A percentile compares a stretch with the other conserved stretches of the same genome.
Evolutionary conservation across 495 filamentous ascomycete species (phyloP).

Genomic region (Letharia columbiana): DNA sequence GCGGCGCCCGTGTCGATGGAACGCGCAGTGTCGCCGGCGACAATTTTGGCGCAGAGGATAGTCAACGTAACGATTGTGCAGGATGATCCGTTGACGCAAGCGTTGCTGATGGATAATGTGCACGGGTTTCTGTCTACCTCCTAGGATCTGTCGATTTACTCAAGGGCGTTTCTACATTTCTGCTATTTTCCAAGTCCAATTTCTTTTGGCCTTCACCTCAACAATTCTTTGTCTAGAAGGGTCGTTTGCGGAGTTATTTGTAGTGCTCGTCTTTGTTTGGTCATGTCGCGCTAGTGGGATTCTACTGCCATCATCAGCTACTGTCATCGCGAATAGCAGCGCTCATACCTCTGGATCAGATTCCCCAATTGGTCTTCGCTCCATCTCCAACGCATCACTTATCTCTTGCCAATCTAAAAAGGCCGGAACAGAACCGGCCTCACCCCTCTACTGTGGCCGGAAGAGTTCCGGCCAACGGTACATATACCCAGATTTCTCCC

Average conservation of each 20-base stretch:
- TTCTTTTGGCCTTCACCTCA: neutral
- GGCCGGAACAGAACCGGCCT: slow-evolving; percentile 19
- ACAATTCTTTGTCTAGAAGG: slow-evolving; percentile 11
- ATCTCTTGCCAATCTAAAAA: slow-evolving; percentile 6
- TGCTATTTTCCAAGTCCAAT: neutral
- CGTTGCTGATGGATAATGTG: no score
- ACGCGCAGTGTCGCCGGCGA: no score
- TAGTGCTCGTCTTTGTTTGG: neutral
- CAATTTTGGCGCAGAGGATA: no score
- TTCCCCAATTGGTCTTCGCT: neutral
- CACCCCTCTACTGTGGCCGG: slow-evolving; percentile 16
- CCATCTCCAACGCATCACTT: neutral
- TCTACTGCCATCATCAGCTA: neutral
- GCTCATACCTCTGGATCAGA: neutral
- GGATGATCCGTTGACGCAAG: no score
- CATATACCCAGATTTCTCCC: slow-evolving; percentile 2
- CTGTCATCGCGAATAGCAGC: neutral
- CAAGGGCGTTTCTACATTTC: neutral
- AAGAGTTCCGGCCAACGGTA: slow-evolving; percentile 17
- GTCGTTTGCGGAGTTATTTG: slow-evolving; percentile 22
- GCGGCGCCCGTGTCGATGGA: no score
- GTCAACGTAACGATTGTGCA: no score
- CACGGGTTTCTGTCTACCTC: no score
- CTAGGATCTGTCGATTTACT: no score
- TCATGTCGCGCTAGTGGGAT: neutral